Percentiles rank a stretch among this genome's conserved stretches.
Evolutionary conservation across 2,329 filamentous ascomycete species (phyloP).

Genomic region (Monosporascus cannonballus): DNA sequence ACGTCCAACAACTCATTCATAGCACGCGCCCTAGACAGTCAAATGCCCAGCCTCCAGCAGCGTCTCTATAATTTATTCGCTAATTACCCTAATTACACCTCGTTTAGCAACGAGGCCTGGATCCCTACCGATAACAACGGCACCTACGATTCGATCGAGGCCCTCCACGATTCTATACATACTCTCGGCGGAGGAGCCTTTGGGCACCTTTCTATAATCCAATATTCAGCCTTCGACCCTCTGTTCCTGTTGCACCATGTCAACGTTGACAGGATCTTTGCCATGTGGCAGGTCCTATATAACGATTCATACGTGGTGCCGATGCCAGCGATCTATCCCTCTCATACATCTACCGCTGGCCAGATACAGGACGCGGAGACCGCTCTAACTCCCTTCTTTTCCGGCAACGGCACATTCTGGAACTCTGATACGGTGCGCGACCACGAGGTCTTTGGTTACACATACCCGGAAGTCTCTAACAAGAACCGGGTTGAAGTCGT

Average conservation of each 20-base stretch:
- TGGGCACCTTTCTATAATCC: conserved; percentile 61
- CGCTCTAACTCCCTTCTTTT: conserved; percentile 62
- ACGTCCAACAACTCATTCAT: conserved; percentile 55
- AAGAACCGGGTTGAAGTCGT: conserved; percentile 38
- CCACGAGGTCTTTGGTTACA: conserved; percentile 62
- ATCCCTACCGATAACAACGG: conserved; percentile 36
- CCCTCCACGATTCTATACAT: conserved; percentile 59
- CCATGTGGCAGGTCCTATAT: conserved; percentile 72
- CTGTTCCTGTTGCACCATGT: conserved; percentile 72
- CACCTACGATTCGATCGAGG: conserved; percentile 58
- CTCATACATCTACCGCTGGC: conserved; percentile 53
- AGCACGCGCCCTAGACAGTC: conserved; percentile 44
- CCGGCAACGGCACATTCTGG: conserved; percentile 58
- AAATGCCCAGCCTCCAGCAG: conserved; percentile 49
- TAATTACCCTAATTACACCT: conserved; percentile 60
- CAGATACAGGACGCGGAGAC: conserved; percentile 49
- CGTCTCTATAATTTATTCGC: conserved; percentile 64
- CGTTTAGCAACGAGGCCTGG: conserved; percentile 65
- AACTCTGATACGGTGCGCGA: conserved; percentile 56
- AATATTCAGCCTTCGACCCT: conserved; percentile 73
- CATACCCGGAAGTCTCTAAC: conserved; percentile 60
- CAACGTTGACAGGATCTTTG: conserved; percentile 69
- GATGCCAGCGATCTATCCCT: conserved; percentile 46
- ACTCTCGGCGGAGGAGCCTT: conserved; percentile 47
- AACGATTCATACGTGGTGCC: conserved; percentile 60